These are phyloP conservation scores for Aspergillus amoenus DNA, from an alignment of 2,329 filamentous ascomycete genomes.

Conservation along the genomic window DNA sequence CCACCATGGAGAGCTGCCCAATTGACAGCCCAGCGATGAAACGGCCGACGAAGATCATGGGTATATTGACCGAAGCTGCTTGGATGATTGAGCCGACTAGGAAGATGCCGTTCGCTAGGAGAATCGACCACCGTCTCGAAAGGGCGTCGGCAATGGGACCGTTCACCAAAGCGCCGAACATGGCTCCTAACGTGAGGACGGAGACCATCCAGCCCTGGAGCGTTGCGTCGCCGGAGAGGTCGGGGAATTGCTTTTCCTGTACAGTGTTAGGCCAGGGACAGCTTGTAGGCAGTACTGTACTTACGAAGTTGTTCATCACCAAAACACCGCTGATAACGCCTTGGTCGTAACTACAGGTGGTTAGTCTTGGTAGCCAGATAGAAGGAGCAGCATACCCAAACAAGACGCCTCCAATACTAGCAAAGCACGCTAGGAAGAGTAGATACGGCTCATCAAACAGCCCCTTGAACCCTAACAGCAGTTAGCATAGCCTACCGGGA, in stretches of 20 bases:
- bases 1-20: conserved; percentile 39
- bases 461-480: not conserved
- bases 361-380: no score
- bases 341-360: not conserved
- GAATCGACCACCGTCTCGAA: not conserved
- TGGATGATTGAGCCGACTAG: conserved; percentile 46
- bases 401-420: not conserved
- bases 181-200: not conserved
- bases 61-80: conserved; percentile 26
- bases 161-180: not conserved
- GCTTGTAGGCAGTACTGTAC: not conserved
- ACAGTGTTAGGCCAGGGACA: not conserved
- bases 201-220: not conserved
- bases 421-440: not conserved
- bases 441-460: not conserved
- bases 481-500: not conserved
- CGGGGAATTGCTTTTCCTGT: not conserved
- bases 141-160: not conserved
- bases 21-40: conserved; percentile 41
- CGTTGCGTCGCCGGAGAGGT: not conserved
- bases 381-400: not conserved
- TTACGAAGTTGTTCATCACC: not conserved
- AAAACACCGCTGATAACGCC: not conserved
- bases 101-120: conserved; percentile 27
- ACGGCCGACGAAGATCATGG: conserved; percentile 33